Evolutionary conservation across 2,329 filamentous ascomycete genomes (phyloP).

Genomic region (Grosmannia clavigera): DNA sequence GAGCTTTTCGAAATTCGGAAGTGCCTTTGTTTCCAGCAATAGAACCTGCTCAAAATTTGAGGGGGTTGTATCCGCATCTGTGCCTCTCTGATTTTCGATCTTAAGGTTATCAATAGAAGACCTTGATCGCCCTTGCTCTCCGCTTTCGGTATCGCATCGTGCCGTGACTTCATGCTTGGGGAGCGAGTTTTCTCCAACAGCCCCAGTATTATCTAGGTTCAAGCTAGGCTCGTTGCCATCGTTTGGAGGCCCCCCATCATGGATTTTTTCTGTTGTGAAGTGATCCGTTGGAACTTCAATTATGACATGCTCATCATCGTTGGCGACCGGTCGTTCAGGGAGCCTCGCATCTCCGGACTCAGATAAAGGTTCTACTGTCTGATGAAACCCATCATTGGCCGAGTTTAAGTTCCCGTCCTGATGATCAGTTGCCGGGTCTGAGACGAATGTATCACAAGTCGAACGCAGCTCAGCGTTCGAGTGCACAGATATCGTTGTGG

Average conservation of each 20-base stretch:
- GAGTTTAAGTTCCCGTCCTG: not conserved
- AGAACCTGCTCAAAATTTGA: not conserved
- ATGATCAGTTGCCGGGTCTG: not conserved
- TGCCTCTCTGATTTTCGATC: not conserved
- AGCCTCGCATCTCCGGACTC: not conserved
- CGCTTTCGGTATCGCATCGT: not conserved
- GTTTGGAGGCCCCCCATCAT: not conserved
- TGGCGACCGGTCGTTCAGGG: not conserved
- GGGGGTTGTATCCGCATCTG: not conserved
- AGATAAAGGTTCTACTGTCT: not conserved
- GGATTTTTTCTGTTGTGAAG: not conserved
- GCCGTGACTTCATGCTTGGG: not conserved
- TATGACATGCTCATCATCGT: not conserved
- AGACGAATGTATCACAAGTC: not conserved
- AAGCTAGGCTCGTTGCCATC: not conserved
- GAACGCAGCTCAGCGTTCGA: not conserved
- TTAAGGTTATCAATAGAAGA: not conserved
- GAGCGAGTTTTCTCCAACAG: not conserved
- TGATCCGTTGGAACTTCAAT: not conserved
- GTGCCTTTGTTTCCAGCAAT: slow-evolving; percentile 18
- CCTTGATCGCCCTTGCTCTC: not conserved
- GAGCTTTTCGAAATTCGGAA: slow-evolving; percentile 33
- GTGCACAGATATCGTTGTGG: not conserved
- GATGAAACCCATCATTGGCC: not conserved
- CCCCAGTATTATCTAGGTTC: not conserved